Evolutionary conservation across 169 alveolate species (phyloP).

Genomic region (Cryptosporidium muris): DNA sequence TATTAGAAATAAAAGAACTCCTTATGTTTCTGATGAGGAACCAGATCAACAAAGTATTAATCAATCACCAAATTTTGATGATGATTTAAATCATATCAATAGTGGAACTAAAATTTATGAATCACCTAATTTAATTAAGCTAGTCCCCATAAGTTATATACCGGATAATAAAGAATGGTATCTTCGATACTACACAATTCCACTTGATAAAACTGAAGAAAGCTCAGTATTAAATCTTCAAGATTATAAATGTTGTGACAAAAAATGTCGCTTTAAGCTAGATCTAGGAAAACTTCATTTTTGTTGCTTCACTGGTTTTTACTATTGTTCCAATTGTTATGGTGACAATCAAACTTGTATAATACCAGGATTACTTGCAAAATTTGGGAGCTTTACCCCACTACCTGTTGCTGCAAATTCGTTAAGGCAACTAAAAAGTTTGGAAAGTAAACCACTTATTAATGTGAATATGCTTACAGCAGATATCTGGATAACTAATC

Average conservation of each 20-base stretch:
- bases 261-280: not conserved
- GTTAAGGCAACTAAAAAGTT: conserved; percentile 18
- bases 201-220: conserved; percentile 19
- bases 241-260: conserved; percentile 22
- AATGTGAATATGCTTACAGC: conserved; percentile 50
- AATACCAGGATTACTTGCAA: conserved; percentile 51
- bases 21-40: too few species aligned
- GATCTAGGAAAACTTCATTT: conserved; percentile 5
- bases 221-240: conserved; percentile 26
- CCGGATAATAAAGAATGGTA: conserved; percentile 29
- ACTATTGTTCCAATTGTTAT: conserved; percentile 49
- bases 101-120: too few species aligned
- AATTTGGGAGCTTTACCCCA: conserved; percentile 61
- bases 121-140: too few species aligned
- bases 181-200: conserved; percentile 20
- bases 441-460: conserved; percentile 32
- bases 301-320: conserved; percentile 66
- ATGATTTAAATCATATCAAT: too few species aligned
- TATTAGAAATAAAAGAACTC: too few species aligned
- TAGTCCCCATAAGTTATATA: too few species aligned
- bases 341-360: conserved; percentile 46
- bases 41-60: too few species aligned
- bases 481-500: conserved; percentile 50
- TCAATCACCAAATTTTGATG: too few species aligned
- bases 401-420: conserved; percentile 50